Percentiles rank a stretch among this genome's conserved stretches.
Evolutionary conservation across 1,139 yeast species (phyloP).

Genomic region (Taiozyma sp.): DNA sequence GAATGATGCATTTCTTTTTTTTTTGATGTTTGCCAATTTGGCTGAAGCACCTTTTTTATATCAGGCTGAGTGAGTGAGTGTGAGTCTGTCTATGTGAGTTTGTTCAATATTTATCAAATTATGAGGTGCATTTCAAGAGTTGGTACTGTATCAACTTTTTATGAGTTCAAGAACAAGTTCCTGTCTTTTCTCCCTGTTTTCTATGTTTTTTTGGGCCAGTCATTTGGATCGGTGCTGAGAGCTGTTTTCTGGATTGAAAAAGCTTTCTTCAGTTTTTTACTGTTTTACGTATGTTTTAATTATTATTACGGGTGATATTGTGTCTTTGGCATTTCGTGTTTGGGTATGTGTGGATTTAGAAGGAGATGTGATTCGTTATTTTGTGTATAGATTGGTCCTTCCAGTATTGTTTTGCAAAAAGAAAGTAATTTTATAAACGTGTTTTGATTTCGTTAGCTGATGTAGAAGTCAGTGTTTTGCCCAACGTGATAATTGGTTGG

Average conservation of each 20-base stretch:
- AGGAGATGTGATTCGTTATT: neutral
- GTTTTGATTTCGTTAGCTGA: neutral
- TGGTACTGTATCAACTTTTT: neutral
- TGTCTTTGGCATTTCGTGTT: constrained; percentile 2
- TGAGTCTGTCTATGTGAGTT: neutral
- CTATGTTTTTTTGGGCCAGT: neutral
- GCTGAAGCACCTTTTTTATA: neutral
- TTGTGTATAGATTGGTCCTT: neutral
- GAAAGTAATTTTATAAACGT: neutral
- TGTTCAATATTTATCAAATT: neutral
- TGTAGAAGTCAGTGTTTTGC: neutral
- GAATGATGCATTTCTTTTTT: neutral
- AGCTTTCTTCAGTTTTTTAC: neutral
- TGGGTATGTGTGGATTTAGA: neutral
- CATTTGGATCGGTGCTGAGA: neutral
- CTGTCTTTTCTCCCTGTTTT: neutral
- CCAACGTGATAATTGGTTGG: neutral
- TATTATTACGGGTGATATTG: neutral
- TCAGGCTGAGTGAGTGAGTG: neutral
- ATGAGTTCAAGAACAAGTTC: neutral
- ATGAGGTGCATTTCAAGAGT: neutral
- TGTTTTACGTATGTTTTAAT: neutral
- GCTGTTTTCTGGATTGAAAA: neutral
- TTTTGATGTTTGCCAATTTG: neutral
- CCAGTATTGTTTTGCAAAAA: neutral